These are phyloP conservation scores for Clitoria ternatea DNA, from an alignment of 306 rosid species.

Conservation along the genomic window DNA sequence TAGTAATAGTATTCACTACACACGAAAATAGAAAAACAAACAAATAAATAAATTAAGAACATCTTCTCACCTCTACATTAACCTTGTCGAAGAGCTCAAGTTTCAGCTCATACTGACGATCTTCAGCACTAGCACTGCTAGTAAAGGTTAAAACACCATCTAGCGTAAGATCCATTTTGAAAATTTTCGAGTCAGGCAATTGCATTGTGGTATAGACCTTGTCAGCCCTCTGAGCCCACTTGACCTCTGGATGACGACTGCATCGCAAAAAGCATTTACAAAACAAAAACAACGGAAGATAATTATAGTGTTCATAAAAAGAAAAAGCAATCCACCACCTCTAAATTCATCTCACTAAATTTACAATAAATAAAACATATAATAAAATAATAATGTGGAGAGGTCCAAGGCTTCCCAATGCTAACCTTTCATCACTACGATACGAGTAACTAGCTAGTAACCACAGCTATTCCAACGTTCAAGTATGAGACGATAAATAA, in stretches of 20 bases:
- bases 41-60: neutral
- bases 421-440: too few species aligned
- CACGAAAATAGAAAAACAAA: neutral
- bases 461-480: too few species aligned
- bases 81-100: slow-evolving; percentile 85
- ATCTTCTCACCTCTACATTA: slow-evolving; percentile 61
- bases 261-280: neutral
- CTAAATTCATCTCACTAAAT: neutral
- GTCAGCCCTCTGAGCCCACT: slow-evolving; percentile 94
- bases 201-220: slow-evolving; percentile 71
- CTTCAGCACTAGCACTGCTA: slow-evolving; percentile 64
- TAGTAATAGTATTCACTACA: neutral
- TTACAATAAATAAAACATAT: neutral
- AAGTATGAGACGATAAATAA: too few species aligned
- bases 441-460: too few species aligned
- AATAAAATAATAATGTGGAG: too few species aligned
- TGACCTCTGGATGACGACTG: slow-evolving; percentile 94
- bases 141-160: slow-evolving; percentile 66
- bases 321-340: neutral
- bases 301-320: neutral
- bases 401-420: too few species aligned
- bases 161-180: slow-evolving; percentile 77
- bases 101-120: slow-evolving; percentile 58
- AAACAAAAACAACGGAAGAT: neutral
- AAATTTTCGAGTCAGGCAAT: slow-evolving; percentile 71